A percentile compares a stretch with the other conserved stretches of the same genome.
These are phyloP conservation scores for Pyricularia sp. DNA, from an alignment of 2,329 filamentous ascomycete species.

Conservation along the genomic window DNA sequence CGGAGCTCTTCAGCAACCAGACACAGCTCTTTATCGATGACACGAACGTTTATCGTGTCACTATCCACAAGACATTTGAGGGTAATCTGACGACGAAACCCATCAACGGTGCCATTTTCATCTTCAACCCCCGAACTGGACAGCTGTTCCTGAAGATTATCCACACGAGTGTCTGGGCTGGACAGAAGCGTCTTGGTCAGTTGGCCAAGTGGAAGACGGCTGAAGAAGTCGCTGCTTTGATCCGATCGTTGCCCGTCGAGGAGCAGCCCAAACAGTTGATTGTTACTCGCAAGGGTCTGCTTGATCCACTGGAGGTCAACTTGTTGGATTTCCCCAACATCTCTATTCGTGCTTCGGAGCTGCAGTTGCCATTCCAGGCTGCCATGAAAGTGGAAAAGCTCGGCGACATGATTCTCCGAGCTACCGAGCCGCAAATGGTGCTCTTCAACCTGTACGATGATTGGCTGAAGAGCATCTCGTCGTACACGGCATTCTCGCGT, in stretches of 20 bases:
- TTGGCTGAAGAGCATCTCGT: conserved; percentile 96
- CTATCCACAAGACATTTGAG: conserved; percentile 99
- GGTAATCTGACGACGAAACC: conserved; percentile 98
- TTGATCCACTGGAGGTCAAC: conserved; percentile 95
- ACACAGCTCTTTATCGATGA: conserved; percentile 98
- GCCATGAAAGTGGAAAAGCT: conserved; percentile 99
- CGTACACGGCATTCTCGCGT: conserved; percentile 95
- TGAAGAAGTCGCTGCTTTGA: conserved; percentile 96
- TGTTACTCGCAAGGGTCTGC: conserved; percentile 89
- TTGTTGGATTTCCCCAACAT: conserved; percentile 98
- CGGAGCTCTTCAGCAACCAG: conserved; percentile 96
- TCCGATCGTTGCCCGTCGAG: conserved; percentile 88
- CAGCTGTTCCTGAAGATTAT: conserved; percentile 99
- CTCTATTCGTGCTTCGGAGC: conserved; percentile 89
- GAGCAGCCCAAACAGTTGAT: conserved; percentile 99
- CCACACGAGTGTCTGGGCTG: conserved; percentile 97
- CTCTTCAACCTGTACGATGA: conserved; percentile 98
- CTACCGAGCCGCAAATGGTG: conserved; percentile 99
- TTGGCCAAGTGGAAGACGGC: conserved; percentile 99
- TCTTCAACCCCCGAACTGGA: conserved; percentile 97
- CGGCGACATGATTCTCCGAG: conserved; percentile 95
- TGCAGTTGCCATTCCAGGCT: conserved; percentile 96
- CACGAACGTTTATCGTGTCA: conserved; percentile 98
- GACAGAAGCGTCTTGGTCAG: conserved; percentile 96
- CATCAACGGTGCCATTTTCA: conserved; percentile 99